A percentile compares a stretch with the other conserved stretches of the same genome.
These are phyloP conservation scores for Hypoxylon lienhwacheense DNA, from an alignment of 495 filamentous ascomycete genomes.

Conservation along the genomic window DNA sequence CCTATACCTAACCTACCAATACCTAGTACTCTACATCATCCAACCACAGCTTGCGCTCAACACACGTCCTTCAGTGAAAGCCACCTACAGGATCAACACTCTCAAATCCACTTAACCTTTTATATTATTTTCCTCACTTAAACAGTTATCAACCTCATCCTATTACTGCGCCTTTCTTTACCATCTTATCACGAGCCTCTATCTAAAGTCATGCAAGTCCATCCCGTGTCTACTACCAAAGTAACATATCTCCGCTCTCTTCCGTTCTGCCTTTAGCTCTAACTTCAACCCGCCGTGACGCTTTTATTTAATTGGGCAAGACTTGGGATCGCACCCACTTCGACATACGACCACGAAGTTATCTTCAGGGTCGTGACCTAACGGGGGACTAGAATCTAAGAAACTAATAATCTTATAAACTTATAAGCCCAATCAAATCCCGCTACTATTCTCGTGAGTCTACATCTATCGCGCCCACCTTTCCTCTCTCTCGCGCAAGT, in stretches of 20 bases:
- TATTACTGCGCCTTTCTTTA: neutral
- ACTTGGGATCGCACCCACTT: conserved; percentile 23
- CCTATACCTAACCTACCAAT: no score
- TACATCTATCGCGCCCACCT: conserved; percentile 18
- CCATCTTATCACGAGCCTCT: conserved; percentile 24
- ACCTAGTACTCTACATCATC: conserved; percentile 23
- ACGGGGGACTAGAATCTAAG: no score
- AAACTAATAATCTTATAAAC: conserved; percentile 30
- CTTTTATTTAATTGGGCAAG: conserved; percentile 31
- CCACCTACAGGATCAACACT: conserved; percentile 34
- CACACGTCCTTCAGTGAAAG: conserved; percentile 37
- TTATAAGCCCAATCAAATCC: no score
- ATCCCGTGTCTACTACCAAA: conserved; percentile 27
- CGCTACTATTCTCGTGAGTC: conserved; percentile 22
- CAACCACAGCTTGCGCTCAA: conserved; percentile 36
- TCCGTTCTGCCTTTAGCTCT: conserved; percentile 5
- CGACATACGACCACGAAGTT: conserved; percentile 17
- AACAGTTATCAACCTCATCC: neutral
- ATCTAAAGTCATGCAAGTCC: conserved; percentile 24
- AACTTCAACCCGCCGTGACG: conserved; percentile 8
- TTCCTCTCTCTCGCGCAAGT: conserved; percentile 8
- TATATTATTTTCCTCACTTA: conserved; percentile 16
- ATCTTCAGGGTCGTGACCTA: no score
- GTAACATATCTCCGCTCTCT: conserved; percentile 17
- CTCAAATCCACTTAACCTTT: conserved; percentile 17